These are phyloP conservation scores for Colletotrichum lindemuthianum DNA, from an alignment of 2,329 filamentous ascomycete genomes.

Conservation along the genomic window DNA sequence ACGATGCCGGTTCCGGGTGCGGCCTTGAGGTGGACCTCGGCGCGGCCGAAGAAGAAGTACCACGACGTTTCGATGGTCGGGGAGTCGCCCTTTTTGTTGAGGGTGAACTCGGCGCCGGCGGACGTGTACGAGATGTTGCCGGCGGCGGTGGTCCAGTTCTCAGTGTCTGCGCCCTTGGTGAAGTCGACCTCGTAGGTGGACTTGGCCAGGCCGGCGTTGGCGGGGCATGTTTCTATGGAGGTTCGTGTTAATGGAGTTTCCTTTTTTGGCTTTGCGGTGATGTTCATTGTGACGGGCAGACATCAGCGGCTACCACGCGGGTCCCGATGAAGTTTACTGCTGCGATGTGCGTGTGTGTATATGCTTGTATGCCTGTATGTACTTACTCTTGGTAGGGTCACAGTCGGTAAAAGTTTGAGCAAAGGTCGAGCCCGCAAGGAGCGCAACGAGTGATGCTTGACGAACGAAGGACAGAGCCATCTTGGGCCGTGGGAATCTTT, in stretches of 20 bases:
- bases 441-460: slow-evolving; percentile 33
- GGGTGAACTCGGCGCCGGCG: slow-evolving; percentile 57
- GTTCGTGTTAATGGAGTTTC: neutral
- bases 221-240: slow-evolving; percentile 58
- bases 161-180: slow-evolving; percentile 66
- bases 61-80: slow-evolving; percentile 75
- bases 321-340: too few species aligned
- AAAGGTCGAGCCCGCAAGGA: slow-evolving; percentile 28
- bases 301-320: neutral
- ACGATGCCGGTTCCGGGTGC: slow-evolving; percentile 68
- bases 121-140: slow-evolving; percentile 41
- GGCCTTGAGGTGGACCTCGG: slow-evolving; percentile 68
- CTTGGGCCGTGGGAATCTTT: slow-evolving; percentile 4
- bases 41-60: slow-evolving; percentile 87
- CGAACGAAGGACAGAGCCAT: slow-evolving; percentile 34
- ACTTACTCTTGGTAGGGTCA: slow-evolving; percentile 35
- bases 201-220: slow-evolving; percentile 72
- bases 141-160: slow-evolving; percentile 39
- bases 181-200: slow-evolving; percentile 68
- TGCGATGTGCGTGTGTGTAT: too few species aligned
- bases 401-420: slow-evolving; percentile 33
- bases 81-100: slow-evolving; percentile 64
- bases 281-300: neutral
- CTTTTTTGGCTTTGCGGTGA: neutral
- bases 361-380: neutral